These are phyloP conservation scores for Monosporascus cannonballus DNA, from an alignment of 2,329 filamentous ascomycete genomes.

Conservation along the genomic window DNA sequence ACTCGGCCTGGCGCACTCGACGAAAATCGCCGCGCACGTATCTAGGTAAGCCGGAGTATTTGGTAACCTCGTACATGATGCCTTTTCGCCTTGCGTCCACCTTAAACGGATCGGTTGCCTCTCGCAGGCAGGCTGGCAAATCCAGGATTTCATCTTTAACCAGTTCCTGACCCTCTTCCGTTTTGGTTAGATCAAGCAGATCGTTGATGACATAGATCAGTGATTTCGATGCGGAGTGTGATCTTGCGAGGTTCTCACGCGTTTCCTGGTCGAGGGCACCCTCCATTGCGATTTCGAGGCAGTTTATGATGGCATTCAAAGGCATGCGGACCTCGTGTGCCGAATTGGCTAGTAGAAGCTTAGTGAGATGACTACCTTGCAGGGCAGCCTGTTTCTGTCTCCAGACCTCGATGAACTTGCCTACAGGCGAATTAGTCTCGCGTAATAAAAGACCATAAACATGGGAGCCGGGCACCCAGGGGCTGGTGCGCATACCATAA, in stretches of 20 bases:
- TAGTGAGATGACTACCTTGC: slow-evolving; percentile 75
- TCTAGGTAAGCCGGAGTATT: slow-evolving; percentile 62
- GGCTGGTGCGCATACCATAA: slow-evolving; percentile 54
- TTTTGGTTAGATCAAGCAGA: slow-evolving; percentile 79
- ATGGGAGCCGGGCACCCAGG: neutral
- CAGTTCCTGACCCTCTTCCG: slow-evolving; percentile 72
- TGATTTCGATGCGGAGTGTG: slow-evolving; percentile 87
- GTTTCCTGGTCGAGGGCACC: slow-evolving; percentile 74
- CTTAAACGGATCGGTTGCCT: slow-evolving; percentile 69
- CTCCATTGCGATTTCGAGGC: slow-evolving; percentile 84
- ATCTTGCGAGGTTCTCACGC: slow-evolving; percentile 74
- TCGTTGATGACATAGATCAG: slow-evolving; percentile 94
- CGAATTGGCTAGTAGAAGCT: slow-evolving; percentile 75
- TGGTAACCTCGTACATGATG: slow-evolving; percentile 61
- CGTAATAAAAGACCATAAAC: neutral
- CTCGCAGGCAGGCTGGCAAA: slow-evolving; percentile 61
- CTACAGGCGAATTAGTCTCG: slow-evolving; percentile 16
- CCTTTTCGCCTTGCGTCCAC: slow-evolving; percentile 71
- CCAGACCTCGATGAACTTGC: slow-evolving; percentile 87
- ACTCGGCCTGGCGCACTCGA: slow-evolving; percentile 73
- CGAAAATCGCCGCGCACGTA: slow-evolving; percentile 73
- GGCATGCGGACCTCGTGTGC: slow-evolving; percentile 89
- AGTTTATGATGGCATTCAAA: slow-evolving; percentile 90
- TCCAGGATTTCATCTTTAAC: slow-evolving; percentile 79
- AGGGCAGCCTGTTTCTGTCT: slow-evolving; percentile 80